These are phyloP conservation scores for Podaxis mareebaensis DNA, from an alignment of 768 basidiomycete genomes.

Conservation along the genomic window DNA sequence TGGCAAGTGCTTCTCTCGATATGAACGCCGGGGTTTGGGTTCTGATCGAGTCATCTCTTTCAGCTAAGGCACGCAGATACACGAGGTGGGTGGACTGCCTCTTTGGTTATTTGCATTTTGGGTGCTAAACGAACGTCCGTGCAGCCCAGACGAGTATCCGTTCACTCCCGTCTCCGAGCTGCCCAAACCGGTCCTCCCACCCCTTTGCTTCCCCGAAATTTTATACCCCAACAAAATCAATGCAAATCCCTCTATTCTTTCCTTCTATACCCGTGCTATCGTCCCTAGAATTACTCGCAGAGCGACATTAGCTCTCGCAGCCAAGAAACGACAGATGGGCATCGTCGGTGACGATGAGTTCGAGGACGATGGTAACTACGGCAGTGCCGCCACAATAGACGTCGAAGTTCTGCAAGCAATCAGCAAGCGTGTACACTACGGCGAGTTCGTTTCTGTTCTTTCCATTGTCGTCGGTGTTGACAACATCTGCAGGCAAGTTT, in stretches of 20 bases:
- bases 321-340: constrained; percentile 65
- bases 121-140: constrained; percentile 6
- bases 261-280: constrained; percentile 86
- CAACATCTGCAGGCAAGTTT: constrained; percentile 79
- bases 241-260: constrained; percentile 82
- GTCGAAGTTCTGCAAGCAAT: constrained; percentile 98
- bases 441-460: constrained; percentile 42
- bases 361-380: constrained; percentile 97
- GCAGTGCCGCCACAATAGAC: constrained; percentile 92
- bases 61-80: constrained; percentile 93
- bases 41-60: constrained; percentile 10
- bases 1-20: constrained; percentile 51
- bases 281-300: constrained; percentile 85
- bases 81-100: constrained; percentile 62
- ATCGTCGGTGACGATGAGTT: constrained; percentile 67
- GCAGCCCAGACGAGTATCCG: constrained; percentile 96
- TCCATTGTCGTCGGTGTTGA: not conserved
- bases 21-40: constrained; percentile 11
- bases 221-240: constrained; percentile 82
- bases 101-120: not conserved
- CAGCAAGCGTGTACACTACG: constrained; percentile 97
- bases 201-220: constrained; percentile 72
- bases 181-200: constrained; percentile 78
- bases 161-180: constrained; percentile 72
- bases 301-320: constrained; percentile 66